A percentile compares a stretch with the other conserved stretches of the same genome.
Evolutionary conservation across 1,284 basidiomycete species (phyloP).

Genomic region (Takashimella tepidaria): DNA sequence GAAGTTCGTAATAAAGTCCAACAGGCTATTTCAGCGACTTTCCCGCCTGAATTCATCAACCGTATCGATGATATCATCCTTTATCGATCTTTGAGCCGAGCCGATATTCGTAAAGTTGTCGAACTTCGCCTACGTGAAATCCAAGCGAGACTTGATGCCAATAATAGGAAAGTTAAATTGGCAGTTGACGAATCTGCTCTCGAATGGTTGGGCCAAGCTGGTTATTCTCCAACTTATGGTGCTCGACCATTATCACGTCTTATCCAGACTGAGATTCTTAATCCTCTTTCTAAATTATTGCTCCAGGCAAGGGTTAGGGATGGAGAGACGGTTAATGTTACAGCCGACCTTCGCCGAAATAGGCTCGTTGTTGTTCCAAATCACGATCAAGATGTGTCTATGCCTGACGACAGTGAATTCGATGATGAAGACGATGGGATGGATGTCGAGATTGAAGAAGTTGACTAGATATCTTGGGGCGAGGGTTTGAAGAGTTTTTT

Average conservation of each 20-base stretch:
- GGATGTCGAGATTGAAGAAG: conserved; percentile 47
- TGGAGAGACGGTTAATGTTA: conserved; percentile 68
- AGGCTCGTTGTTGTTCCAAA: conserved; percentile 76
- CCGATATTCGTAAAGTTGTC: conserved; percentile 53
- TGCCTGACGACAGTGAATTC: conserved; percentile 29
- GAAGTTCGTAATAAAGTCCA: conserved; percentile 49
- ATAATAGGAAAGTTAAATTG: conserved; percentile 69
- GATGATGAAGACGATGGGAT: conserved; percentile 37
- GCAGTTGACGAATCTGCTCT: conserved; percentile 71
- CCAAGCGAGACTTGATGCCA: conserved; percentile 67
- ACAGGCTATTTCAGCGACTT: conserved; percentile 50
- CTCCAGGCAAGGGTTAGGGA: conserved; percentile 79
- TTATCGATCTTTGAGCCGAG: conserved; percentile 52
- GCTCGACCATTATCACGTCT: conserved; percentile 87
- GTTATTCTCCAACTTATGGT: conserved; percentile 80
- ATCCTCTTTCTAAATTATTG: conserved; percentile 82
- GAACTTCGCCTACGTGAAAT: conserved; percentile 53
- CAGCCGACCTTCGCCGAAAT: conserved; percentile 80
- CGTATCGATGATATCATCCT: conserved; percentile 54
- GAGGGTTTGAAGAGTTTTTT: no score
- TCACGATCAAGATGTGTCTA: conserved; percentile 53
- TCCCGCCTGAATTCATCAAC: conserved; percentile 57
- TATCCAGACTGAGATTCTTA: conserved; percentile 89
- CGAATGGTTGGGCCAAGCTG: conserved; percentile 74
- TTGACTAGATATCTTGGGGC: conserved; percentile 45